Evolutionary conservation across 2,329 filamentous ascomycete species (phyloP), one percentile per base, ranked within the genome.

Genomic region (Aschersonia sp.): DNA sequence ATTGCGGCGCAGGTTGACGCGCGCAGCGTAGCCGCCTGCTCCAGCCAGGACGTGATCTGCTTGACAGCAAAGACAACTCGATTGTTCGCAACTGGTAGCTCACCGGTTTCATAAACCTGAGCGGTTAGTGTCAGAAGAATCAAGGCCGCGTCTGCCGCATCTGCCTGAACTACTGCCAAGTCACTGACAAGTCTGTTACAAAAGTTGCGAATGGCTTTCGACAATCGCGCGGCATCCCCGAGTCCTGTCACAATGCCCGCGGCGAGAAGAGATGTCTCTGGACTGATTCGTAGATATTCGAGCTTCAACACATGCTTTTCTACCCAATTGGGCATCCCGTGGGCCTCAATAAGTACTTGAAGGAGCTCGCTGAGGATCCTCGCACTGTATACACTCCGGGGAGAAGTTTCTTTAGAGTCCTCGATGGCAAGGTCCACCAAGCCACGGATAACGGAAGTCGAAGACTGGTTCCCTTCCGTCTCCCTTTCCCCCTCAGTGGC

Each of bases 1-100:
- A 73, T 63, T 65, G 78, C 66, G 32, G 72, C 59, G 51, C 67
- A 60, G n/a, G 76, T 52, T 47, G 63, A 61, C n/a, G 63, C 57
- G 29, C 69, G 63, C 2, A 76, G 50, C 1, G 65, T 62, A 12
- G 71, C 65, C 0, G 68, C 60, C 0, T 70, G 69, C 11, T 81
- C 74, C 0, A 89, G 67, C 78, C 85, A 89, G 7, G 78, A 75
- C 0, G 85, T 75, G 6, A 95, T 72, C 52, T 89, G 82, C 58
- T 85, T 86, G 42, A 90, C 78, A 7, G 90, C 80, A 64, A 95
- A 92, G 0, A 95, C 79, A 3, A 92, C 65, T 30, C 88, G 76
- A 56, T 89, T 80, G 43, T 73, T 76, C 1, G 76, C 72, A 1
- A 80, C 72, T 1, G 78, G 78, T 6, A 81, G 53, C 51, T 72